phyloP scores from a whole-genome alignment of 768 basidiomycete species.

The Tulasnella sp. region DNA sequence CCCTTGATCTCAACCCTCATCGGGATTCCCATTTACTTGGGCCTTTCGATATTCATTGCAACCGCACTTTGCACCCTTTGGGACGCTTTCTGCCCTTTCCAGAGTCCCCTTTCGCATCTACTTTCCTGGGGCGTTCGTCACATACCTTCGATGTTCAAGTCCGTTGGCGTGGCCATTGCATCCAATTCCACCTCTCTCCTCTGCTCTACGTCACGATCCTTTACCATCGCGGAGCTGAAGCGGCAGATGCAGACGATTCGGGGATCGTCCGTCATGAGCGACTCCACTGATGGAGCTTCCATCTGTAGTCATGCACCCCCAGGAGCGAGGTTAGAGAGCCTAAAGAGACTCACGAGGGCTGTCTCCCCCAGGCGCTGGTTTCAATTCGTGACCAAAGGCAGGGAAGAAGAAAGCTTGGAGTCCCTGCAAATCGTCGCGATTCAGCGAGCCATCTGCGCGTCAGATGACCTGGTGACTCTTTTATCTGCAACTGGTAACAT shows the following conservation, averaged over 20 bases:
- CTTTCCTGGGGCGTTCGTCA: neutral
- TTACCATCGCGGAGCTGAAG: neutral
- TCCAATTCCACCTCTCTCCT: neutral
- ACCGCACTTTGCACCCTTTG: neutral
- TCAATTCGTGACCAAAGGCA: neutral
- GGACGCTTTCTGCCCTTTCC: neutral
- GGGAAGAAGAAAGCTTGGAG: neutral
- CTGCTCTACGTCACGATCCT: neutral
- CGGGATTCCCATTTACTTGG: neutral
- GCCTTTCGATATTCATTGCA: neutral
- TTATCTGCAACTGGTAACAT: neutral
- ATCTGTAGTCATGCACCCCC: too few species aligned
- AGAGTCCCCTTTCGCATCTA: neutral
- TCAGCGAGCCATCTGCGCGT: neutral
- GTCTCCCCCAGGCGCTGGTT: neutral
- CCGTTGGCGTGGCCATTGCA: neutral
- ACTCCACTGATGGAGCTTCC: neutral
- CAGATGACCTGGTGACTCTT: neutral
- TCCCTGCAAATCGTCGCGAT: neutral
- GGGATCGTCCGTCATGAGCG: neutral
- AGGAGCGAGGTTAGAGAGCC: too few species aligned
- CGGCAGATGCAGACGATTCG: neutral
- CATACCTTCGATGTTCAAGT: neutral
- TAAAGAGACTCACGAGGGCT: neutral
- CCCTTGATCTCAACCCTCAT: neutral